Percentiles rank a stretch among this genome's conserved stretches.
These are phyloP conservation scores for Endothia cerciana DNA, from an alignment of 2,329 filamentous ascomycete genomes.

Conservation along the genomic window DNA sequence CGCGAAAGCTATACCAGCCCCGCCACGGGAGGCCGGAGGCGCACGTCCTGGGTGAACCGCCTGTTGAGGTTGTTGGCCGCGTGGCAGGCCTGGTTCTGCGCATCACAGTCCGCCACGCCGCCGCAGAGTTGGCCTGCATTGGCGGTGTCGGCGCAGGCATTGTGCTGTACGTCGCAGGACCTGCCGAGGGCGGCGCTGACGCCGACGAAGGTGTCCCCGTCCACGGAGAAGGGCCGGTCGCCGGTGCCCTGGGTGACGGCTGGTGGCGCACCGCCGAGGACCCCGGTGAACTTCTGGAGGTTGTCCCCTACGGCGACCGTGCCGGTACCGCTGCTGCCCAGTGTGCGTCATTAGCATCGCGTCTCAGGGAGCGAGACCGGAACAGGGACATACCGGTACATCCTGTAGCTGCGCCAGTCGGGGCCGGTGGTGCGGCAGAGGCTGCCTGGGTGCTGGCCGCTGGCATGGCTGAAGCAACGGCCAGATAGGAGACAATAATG, in stretches of 20 bases:
- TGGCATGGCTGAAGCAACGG: slow-evolving; percentile 12
- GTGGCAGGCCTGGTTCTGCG: slow-evolving; percentile 40
- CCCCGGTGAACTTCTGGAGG: slow-evolving; percentile 46
- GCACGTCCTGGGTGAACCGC: no score
- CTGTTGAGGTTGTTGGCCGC: slow-evolving; percentile 28
- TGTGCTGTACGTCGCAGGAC: slow-evolving; percentile 51
- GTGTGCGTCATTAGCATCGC: slow-evolving; percentile 7
- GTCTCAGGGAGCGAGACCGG: no score
- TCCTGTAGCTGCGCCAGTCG: neutral
- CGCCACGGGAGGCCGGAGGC: no score
- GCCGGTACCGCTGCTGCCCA: slow-evolving; percentile 7
- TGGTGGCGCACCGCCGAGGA: slow-evolving; percentile 46
- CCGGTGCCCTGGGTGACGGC: slow-evolving; percentile 40
- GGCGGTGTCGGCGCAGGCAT: slow-evolving; percentile 47
- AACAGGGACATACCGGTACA: neutral
- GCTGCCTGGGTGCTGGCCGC: slow-evolving; percentile 3
- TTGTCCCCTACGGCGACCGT: slow-evolving; percentile 34
- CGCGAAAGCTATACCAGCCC: no score
- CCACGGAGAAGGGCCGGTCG: slow-evolving; percentile 41
- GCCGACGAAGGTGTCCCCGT: slow-evolving; percentile 46
- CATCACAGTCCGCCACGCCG: slow-evolving; percentile 41
- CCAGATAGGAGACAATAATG: slow-evolving; percentile 6
- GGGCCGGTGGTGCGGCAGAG: neutral
- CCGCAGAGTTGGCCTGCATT: slow-evolving; percentile 41
- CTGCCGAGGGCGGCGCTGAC: slow-evolving; percentile 45